These are phyloP conservation scores for Talaromyces sp. DNA, from an alignment of 2,329 filamentous ascomycete genomes.

Conservation along the genomic window DNA sequence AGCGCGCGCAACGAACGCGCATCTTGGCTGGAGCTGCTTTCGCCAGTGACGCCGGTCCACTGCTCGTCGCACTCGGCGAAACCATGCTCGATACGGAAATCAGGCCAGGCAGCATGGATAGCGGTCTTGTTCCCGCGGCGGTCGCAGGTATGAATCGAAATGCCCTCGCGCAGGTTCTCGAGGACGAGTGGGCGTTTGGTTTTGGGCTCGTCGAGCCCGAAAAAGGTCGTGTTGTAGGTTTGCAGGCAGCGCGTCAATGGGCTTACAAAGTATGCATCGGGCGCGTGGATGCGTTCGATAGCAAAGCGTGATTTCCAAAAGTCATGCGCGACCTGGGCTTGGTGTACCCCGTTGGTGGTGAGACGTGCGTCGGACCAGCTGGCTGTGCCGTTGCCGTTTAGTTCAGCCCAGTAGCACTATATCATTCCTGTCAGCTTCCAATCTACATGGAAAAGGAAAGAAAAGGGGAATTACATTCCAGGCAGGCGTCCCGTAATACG, in stretches of 20 bases:
- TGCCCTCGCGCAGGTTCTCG: constrained; percentile 53
- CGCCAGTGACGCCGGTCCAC: constrained; percentile 47
- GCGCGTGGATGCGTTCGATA: constrained; percentile 45
- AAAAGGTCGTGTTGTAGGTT: constrained; percentile 52
- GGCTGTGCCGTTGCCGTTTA: constrained; percentile 50
- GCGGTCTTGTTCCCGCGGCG: constrained; percentile 44
- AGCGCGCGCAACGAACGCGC: constrained; percentile 23
- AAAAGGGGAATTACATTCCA: constrained; percentile 49
- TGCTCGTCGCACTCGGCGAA: constrained; percentile 52
- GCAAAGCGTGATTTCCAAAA: constrained; percentile 47
- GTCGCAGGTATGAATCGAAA: constrained; percentile 59
- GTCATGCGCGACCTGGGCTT: constrained; percentile 42
- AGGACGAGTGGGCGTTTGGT: constrained; percentile 50
- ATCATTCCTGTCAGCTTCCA: neutral
- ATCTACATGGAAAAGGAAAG: neutral
- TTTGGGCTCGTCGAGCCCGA: constrained; percentile 24
- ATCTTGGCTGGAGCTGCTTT: constrained; percentile 46
- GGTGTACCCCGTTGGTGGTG: constrained; percentile 45
- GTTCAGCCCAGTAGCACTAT: constrained; percentile 54
- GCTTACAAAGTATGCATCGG: constrained; percentile 51
- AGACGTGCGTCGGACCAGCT: constrained; percentile 56
- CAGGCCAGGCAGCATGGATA: constrained; percentile 46
- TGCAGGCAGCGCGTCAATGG: constrained; percentile 53
- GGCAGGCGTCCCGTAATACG: constrained; percentile 52
- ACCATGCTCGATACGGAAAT: constrained; percentile 46